Evolutionary conservation across 1,284 basidiomycete genomes (phyloP).

Genomic region (Apiotrichum veenhuisii): DNA sequence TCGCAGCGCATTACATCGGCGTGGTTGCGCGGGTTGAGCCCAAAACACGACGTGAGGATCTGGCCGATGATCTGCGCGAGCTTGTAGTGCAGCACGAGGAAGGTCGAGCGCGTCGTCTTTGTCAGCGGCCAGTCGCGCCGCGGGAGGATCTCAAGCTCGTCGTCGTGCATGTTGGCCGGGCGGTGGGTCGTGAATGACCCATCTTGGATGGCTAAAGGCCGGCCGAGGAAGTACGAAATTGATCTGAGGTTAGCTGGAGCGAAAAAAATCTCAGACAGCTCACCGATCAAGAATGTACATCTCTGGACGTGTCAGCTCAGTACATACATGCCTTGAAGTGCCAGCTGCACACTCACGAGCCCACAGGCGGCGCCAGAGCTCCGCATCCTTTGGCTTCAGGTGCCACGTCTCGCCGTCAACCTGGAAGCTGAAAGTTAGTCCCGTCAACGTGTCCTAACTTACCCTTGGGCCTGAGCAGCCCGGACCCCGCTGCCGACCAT

Average conservation of each 20-base stretch:
- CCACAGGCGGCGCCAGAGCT: slow-evolving; percentile 34
- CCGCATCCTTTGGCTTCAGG: slow-evolving; percentile 26
- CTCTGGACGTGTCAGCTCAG: slow-evolving; percentile 17
- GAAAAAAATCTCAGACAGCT: not conserved
- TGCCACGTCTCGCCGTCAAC: slow-evolving; percentile 34
- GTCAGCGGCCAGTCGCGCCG: slow-evolving; percentile 19
- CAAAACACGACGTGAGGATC: slow-evolving; percentile 29
- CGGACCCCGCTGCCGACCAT: slow-evolving; percentile 27
- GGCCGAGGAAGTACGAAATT: slow-evolving; percentile 34
- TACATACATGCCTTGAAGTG: not conserved
- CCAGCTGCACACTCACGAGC: slow-evolving; percentile 40
- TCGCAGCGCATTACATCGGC: slow-evolving; percentile 29
- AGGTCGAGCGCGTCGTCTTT: slow-evolving; percentile 29
- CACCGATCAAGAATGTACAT: slow-evolving; percentile 34
- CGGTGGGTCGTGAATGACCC: slow-evolving; percentile 23
- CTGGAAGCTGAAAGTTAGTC: slow-evolving; percentile 25
- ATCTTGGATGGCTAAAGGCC: slow-evolving; percentile 34
- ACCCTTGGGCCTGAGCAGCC: slow-evolving; percentile 35
- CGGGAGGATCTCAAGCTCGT: slow-evolving; percentile 19
- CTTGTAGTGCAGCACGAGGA: slow-evolving; percentile 31
- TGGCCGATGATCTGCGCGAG: slow-evolving; percentile 32
- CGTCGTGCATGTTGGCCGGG: slow-evolving; percentile 30
- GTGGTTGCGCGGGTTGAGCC: slow-evolving; percentile 24
- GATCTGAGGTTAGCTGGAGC: slow-evolving; percentile 16
- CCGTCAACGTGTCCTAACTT: not conserved